Evolutionary conservation across 2,329 filamentous ascomycete genomes (phyloP).

Genomic region (Penicillium paneum): DNA sequence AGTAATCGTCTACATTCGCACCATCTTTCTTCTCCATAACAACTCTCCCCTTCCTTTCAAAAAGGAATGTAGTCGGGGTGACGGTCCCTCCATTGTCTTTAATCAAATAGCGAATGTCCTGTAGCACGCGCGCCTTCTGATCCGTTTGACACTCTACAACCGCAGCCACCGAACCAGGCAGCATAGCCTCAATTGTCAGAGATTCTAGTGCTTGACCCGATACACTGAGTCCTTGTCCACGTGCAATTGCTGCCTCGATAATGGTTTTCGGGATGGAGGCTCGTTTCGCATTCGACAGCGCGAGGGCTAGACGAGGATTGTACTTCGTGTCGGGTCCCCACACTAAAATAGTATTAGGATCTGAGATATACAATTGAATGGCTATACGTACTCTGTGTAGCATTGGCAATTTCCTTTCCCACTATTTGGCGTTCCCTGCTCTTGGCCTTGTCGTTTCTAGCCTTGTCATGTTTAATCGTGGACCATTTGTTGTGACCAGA

Average conservation of each 20-base stretch:
- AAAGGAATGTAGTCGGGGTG: constrained; percentile 78
- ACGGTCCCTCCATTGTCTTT: constrained; percentile 68
- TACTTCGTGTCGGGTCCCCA: constrained; percentile 69
- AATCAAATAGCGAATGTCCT: constrained; percentile 68
- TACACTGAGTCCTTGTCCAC: constrained; percentile 78
- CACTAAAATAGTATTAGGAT: constrained; percentile 48
- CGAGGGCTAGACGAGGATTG: constrained; percentile 72
- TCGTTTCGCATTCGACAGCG: constrained; percentile 76
- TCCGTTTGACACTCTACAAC: constrained; percentile 86
- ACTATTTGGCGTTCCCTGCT: constrained; percentile 66
- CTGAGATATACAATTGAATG: neutral
- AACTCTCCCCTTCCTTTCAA: constrained; percentile 74
- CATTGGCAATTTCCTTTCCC: constrained; percentile 68
- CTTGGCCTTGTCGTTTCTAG: constrained; percentile 72
- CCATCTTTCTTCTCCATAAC: constrained; percentile 62
- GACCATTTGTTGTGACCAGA: constrained; percentile 92
- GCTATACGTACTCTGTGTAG: constrained; percentile 63
- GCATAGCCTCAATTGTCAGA: constrained; percentile 74
- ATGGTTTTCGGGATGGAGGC: constrained; percentile 76
- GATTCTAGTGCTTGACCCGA: constrained; percentile 73
- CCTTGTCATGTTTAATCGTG: constrained; percentile 94
- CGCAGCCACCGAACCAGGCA: constrained; percentile 69
- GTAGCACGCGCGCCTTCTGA: constrained; percentile 68
- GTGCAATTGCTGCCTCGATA: constrained; percentile 81
- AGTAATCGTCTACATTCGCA: constrained; percentile 63